Evolutionary conservation across 2,329 filamentous ascomycete species (phyloP), one percentile per base, ranked within the genome.

Genomic region (Claviceps quebecensis): DNA sequence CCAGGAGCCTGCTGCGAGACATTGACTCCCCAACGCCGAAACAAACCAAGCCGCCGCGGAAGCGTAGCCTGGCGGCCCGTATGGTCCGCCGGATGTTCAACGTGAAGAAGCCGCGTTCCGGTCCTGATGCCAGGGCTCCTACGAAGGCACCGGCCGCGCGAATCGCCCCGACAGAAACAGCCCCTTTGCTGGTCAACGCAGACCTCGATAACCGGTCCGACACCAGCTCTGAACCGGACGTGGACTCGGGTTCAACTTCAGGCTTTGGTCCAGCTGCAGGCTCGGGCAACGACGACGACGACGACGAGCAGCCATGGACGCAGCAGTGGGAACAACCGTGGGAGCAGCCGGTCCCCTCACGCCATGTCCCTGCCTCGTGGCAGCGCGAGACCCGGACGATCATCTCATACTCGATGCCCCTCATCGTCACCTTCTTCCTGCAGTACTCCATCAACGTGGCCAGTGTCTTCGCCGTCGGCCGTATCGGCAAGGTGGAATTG

Each of bases 351-450:
- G 86, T 96, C 11, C 77, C 80, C 1, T 78, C 84, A 0, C 88
- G 89, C 11, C 78, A 81, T 61, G 90, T 97, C 57, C 83, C 84
- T 50, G 96, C 90, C 4, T 94, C 88, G 5, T 97, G 90, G 89
- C 83, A 86, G 66, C 81, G 90, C 55, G 91, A 97, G 72, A 75
- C 85, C 43, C 89, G 90, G 69, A 89, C 89, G 1, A 75, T 97
- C 41, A 70, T 76, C 34, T 74, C 76, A 55, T 90, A 90, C 63
- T 83, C 85, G 2, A 72, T 75, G 34, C 86, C 86, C 1, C 69
- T 91, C 48, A 78, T 88, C 44, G 54, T 60, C 44, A 90, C 86
- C 0, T 91, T 90, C 60, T 56, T 89, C 49, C 72, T 93, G 36
- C 87, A 93, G 64, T 91, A 91, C 64, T 90, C 86, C 36, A 77